Evolutionary conservation across 805 yeast species (phyloP).

Genomic region (Hanseniaspora guilliermondii): DNA sequence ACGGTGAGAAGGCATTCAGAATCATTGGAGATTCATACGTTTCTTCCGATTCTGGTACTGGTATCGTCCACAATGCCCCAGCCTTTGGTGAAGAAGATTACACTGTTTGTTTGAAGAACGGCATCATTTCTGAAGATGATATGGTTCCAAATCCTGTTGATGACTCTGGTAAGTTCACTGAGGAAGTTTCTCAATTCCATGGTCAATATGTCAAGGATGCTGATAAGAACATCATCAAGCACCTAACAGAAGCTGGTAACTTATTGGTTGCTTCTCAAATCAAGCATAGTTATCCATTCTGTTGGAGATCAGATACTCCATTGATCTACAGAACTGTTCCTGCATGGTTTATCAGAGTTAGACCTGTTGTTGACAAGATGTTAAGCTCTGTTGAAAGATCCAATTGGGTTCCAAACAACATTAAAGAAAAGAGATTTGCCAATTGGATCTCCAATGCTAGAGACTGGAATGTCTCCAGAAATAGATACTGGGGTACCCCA

Average conservation of each 20-base stretch:
- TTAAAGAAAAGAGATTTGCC: slow-evolving; percentile 89
- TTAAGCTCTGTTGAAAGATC: slow-evolving; percentile 72
- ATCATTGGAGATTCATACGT: slow-evolving; percentile 78
- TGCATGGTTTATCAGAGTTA: slow-evolving; percentile 93
- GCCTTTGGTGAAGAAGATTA: slow-evolving; percentile 99
- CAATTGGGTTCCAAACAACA: slow-evolving; percentile 84
- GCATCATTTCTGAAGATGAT: slow-evolving; percentile 56
- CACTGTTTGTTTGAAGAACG: slow-evolving; percentile 61
- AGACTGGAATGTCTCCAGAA: slow-evolving; percentile 97
- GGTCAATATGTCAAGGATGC: slow-evolving; percentile 93
- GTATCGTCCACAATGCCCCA: slow-evolving; percentile 97
- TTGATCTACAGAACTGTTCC: slow-evolving; percentile 92
- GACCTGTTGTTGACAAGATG: slow-evolving; percentile 79
- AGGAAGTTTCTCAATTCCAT: slow-evolving; percentile 57
- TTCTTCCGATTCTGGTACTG: slow-evolving; percentile 92
- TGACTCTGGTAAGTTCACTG: slow-evolving; percentile 76
- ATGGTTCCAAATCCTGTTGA: slow-evolving; percentile 90
- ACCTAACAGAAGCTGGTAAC: slow-evolving; percentile 64
- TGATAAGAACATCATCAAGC: slow-evolving; percentile 78
- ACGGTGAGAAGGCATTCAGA: slow-evolving; percentile 65
- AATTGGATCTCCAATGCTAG: slow-evolving; percentile 98
- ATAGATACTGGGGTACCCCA: slow-evolving; percentile 99
- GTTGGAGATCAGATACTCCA: slow-evolving; percentile 99
- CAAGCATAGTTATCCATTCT: slow-evolving; percentile 95
- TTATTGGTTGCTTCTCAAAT: slow-evolving; percentile 68